These are phyloP conservation scores for Fraxinus platypoda DNA, from an alignment of 305 asterid genomes.

Conservation along the genomic window DNA sequence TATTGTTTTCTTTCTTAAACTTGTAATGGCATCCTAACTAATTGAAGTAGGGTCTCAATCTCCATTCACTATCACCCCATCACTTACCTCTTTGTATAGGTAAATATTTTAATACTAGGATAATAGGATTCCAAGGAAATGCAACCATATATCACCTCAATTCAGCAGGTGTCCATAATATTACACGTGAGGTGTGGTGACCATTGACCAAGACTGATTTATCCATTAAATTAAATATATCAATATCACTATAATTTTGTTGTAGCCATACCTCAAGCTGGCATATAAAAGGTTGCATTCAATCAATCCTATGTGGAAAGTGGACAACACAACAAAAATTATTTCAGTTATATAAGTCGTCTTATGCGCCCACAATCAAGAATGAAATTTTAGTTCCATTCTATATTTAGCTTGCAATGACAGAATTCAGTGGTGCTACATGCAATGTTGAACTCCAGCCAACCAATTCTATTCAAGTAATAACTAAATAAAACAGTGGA, in stretches of 20 bases:
- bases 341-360: background rate
- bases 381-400: background rate
- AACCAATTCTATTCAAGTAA: background rate
- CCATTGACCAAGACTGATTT: background rate
- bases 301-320: background rate
- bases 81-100: background rate
- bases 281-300: slow-evolving; percentile 1
- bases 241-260: background rate
- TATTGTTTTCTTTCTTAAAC: background rate
- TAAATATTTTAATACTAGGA: background rate
- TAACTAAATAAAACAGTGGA: background rate
- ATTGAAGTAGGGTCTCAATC: background rate
- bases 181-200: background rate
- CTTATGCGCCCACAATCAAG: background rate
- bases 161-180: background rate
- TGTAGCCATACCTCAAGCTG: background rate
- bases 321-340: background rate
- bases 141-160: background rate
- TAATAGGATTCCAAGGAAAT: background rate
- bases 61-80: background rate
- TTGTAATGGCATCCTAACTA: background rate
- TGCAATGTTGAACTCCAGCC: slow-evolving; percentile 10
- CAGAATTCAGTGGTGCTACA: background rate
- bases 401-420: background rate
- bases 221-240: background rate